Percentiles rank a stretch among this genome's conserved stretches.
Evolutionary conservation across 768 basidiomycete genomes (phyloP).

Genomic region (Boletus insuetus): DNA sequence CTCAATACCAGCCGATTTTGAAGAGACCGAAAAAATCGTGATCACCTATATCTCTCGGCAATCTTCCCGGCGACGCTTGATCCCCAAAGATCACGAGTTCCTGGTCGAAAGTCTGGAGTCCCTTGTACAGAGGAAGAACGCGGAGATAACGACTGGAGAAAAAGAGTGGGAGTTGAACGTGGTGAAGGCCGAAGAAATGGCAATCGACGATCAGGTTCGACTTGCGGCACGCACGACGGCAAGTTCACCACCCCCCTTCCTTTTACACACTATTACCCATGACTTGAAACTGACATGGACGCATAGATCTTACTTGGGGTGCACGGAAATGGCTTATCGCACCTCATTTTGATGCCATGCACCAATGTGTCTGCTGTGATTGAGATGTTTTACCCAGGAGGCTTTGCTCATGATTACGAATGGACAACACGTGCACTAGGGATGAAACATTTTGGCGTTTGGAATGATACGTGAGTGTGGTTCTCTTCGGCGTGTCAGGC

Average conservation of each 20-base stretch:
- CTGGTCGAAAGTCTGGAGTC: slow-evolving; percentile 53
- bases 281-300: not conserved
- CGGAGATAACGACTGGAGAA: slow-evolving; percentile 14
- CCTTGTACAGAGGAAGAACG: slow-evolving; percentile 42
- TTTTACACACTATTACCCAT: not conserved
- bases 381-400: slow-evolving; percentile 78
- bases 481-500: not conserved
- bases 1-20: slow-evolving; percentile 19
- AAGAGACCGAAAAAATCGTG: slow-evolving; percentile 50
- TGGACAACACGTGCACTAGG: slow-evolving; percentile 77
- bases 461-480: slow-evolving; percentile 69
- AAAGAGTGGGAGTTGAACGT: slow-evolving; percentile 59
- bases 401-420: slow-evolving; percentile 85
- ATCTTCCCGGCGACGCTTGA: slow-evolving; percentile 47
- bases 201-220: slow-evolving; percentile 73
- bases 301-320: slow-evolving; percentile 65
- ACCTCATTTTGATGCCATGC: slow-evolving; percentile 81
- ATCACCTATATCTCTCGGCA: slow-evolving; percentile 77
- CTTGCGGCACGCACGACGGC: slow-evolving; percentile 70
- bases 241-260: slow-evolving; percentile 20
- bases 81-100: slow-evolving; percentile 51
- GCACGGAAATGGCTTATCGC: slow-evolving; percentile 81
- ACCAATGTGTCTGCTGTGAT: slow-evolving; percentile 77
- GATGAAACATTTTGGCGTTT: slow-evolving; percentile 72
- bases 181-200: slow-evolving; percentile 60